A percentile compares a stretch with the other conserved stretches of the same genome.
These are phyloP conservation scores for Fusarium sambucinum DNA, from an alignment of 2,329 filamentous ascomycete species.

Conservation along the genomic window DNA sequence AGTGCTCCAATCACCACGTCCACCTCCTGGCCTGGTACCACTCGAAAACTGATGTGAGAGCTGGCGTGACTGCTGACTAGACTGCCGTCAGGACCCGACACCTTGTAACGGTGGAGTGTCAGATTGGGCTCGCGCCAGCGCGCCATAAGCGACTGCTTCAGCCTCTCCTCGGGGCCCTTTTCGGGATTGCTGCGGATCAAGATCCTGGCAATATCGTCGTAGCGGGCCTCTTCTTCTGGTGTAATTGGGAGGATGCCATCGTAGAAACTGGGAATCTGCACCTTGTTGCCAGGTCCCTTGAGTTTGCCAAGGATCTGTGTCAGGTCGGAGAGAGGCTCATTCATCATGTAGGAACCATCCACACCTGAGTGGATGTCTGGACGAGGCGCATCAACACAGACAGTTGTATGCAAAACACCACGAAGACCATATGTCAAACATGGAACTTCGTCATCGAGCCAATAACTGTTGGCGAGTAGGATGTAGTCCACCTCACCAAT, in stretches of 20 bases:
- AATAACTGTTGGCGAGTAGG: slow-evolving; percentile 96
- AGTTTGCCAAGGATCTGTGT: slow-evolving; percentile 85
- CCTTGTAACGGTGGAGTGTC: slow-evolving; percentile 92
- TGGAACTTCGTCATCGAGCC: slow-evolving; percentile 95
- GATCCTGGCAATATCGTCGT: slow-evolving; percentile 84
- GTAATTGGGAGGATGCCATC: slow-evolving; percentile 83
- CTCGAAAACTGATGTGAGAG: slow-evolving; percentile 87
- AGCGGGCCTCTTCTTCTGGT: slow-evolving; percentile 80
- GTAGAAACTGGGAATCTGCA: slow-evolving; percentile 90
- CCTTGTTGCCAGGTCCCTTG: slow-evolving; percentile 81
- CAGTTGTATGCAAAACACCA: slow-evolving; percentile 92
- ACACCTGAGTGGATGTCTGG: slow-evolving; percentile 96
- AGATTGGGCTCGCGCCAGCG: slow-evolving; percentile 95
- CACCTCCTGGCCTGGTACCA: slow-evolving; percentile 93
- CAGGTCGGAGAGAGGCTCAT: slow-evolving; percentile 92
- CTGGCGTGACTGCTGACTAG: slow-evolving; percentile 92
- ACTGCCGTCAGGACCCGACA: slow-evolving; percentile 90
- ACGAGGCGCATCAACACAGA: slow-evolving; percentile 86
- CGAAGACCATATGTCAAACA: slow-evolving; percentile 95
- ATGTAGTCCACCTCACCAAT: slow-evolving; percentile 96
- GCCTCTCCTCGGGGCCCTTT: slow-evolving; percentile 69
- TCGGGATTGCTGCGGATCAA: slow-evolving; percentile 78
- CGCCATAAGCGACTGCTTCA: slow-evolving; percentile 89
- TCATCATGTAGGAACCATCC: slow-evolving; percentile 90
- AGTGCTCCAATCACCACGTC: slow-evolving; percentile 78